Conservation (phyloP, 306 rosid genomes). For the Prunus campanulata region DNA sequence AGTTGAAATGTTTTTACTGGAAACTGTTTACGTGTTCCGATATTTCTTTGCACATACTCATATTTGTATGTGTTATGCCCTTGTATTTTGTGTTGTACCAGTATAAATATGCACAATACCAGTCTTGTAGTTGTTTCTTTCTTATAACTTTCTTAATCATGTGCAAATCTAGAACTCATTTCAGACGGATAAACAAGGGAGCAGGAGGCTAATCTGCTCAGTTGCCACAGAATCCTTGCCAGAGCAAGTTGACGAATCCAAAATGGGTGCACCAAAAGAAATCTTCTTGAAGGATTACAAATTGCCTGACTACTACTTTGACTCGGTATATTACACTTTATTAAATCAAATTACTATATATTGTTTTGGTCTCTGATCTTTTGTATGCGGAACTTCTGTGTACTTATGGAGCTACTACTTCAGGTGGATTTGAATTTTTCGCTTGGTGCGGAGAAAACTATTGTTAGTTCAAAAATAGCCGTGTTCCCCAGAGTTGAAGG, state of each 20-base stretch:
- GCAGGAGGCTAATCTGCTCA: conserved; percentile 65
- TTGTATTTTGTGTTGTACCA: neutral
- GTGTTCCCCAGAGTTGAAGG: conserved; percentile 83
- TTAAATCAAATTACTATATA: conserved; percentile 19
- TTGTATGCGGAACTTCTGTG: neutral
- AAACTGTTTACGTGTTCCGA: conserved; percentile 1
- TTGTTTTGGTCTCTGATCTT: conserved; percentile 20
- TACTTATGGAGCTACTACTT: conserved; percentile 21
- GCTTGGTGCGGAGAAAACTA: conserved; percentile 85
- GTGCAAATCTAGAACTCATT: conserved; percentile 26
- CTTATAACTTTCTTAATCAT: conserved; percentile 15
- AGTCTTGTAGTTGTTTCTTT: neutral
- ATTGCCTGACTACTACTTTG: conserved; percentile 90
- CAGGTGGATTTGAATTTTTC: conserved; percentile 83
- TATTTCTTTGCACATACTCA: conserved; percentile 14
- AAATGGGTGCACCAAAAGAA: conserved; percentile 81
- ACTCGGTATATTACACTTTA: conserved; percentile 40
- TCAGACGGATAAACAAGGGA: conserved; percentile 54
- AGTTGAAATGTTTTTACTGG: conserved; percentile 31
- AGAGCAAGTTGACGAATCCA: conserved; percentile 63
- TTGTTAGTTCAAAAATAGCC: conserved; percentile 70
- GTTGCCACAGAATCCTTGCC: conserved; percentile 65
- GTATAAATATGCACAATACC: neutral
- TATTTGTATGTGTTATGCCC: conserved; percentile 4
- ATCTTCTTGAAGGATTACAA: conserved; percentile 88